Conservation (phyloP, 2,329 filamentous ascomycete species). For the Monilinia aucupariae region DNA sequence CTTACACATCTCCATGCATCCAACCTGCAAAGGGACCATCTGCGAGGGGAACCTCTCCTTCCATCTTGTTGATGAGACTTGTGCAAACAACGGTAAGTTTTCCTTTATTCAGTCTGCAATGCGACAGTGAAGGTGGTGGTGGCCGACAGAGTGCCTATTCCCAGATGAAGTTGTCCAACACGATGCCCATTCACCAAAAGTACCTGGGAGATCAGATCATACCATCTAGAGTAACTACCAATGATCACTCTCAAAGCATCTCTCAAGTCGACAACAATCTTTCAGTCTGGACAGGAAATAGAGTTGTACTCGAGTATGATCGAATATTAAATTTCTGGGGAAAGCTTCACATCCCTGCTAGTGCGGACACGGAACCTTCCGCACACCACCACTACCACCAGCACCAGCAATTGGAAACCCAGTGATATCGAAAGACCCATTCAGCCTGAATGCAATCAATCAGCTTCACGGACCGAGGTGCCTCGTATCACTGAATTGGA, state of each 20-base stretch:
- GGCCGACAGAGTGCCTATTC: not conserved
- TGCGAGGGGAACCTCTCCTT: not conserved
- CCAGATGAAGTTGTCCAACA: not conserved
- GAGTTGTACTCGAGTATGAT: not conserved
- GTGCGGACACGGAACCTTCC: not conserved
- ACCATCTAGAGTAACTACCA: not conserved
- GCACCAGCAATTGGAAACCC: no score
- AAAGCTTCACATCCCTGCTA: conserved; percentile 9
- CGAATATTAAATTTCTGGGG: conserved; percentile 3
- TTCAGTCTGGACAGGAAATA: not conserved
- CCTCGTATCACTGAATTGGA: conserved; percentile 1
- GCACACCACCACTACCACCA: not conserved
- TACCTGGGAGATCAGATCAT: not conserved
- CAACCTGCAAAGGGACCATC: conserved; percentile 22
- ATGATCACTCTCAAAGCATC: not conserved
- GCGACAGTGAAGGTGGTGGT: not conserved
- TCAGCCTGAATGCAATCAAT: not conserved
- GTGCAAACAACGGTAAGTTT: not conserved
- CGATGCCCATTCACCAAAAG: not conserved
- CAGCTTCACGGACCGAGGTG: not conserved
- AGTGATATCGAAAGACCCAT: not conserved
- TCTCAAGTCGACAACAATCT: not conserved
- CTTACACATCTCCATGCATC: conserved; percentile 27
- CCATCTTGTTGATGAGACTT: not conserved
- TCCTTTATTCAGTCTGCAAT: not conserved